These are phyloP conservation scores for Atkinsonella hypoxylon DNA, from an alignment of 2,329 filamentous ascomycete species.

Conservation along the genomic window DNA sequence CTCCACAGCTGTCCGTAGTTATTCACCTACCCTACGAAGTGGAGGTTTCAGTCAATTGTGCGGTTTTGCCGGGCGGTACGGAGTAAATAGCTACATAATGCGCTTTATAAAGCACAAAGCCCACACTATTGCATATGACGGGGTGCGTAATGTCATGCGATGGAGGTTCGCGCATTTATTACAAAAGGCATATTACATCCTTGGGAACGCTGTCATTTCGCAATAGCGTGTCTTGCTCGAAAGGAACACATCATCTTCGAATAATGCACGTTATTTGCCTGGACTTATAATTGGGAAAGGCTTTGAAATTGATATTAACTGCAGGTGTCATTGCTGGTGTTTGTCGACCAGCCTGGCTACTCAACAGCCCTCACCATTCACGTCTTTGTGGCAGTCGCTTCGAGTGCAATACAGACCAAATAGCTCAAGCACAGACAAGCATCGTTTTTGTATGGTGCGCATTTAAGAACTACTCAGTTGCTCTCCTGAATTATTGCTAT, in stretches of 20 bases:
- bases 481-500: not conserved
- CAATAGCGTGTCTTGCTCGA: not conserved
- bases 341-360: too few relatives aligned
- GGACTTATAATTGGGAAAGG: not conserved
- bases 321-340: too few relatives aligned
- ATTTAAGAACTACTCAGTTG: not conserved
- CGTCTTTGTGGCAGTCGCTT: not conserved
- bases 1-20: too few relatives aligned
- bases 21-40: too few relatives aligned
- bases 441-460: not conserved
- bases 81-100: too few relatives aligned
- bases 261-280: not conserved
- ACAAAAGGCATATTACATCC: not conserved
- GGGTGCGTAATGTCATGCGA: not conserved
- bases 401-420: not conserved
- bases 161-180: not conserved
- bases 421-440: too few relatives aligned
- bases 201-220: not conserved
- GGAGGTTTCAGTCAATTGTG: too few relatives aligned
- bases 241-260: not conserved
- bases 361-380: too few relatives aligned
- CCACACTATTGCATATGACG: slow-evolving; percentile 6
- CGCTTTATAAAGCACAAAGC: not conserved
- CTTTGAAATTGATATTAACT: too few relatives aligned
- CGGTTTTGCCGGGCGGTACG: slow-evolving; percentile 27